Evolutionary conservation across 2,329 filamentous ascomycete species (phyloP).

Genomic region (Alternaria viburni): DNA sequence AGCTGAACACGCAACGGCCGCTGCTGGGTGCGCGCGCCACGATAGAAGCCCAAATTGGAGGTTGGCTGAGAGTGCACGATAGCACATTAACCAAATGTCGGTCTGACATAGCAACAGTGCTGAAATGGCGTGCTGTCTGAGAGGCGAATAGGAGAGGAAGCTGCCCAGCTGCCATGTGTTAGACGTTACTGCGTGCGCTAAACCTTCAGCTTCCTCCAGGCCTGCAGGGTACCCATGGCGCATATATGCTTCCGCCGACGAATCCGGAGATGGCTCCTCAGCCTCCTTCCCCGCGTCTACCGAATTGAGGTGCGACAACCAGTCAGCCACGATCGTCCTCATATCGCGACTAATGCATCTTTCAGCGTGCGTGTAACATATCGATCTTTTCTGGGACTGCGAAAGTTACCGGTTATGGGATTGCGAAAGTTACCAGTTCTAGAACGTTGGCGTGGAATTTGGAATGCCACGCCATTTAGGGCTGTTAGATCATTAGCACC

Average conservation of each 20-base stretch:
- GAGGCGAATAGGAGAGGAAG: not conserved
- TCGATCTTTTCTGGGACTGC: not conserved
- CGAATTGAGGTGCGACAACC: not conserved
- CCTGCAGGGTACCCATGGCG: not conserved
- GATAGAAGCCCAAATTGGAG: not conserved
- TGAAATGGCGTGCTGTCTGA: not conserved
- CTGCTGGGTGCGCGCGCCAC: not conserved
- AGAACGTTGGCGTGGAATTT: not conserved
- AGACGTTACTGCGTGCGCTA: not conserved
- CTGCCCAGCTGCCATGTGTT: not conserved
- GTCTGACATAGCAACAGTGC: not conserved
- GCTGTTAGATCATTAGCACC: not conserved
- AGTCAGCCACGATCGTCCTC: not conserved
- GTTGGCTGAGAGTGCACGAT: not conserved
- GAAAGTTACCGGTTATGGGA: not conserved
- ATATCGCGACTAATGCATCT: not conserved
- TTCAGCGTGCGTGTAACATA: not conserved
- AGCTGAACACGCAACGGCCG: not conserved
- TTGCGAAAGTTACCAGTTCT: not conserved
- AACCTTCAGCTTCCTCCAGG: not conserved
- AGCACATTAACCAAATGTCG: not conserved
- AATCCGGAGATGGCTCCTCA: not conserved
- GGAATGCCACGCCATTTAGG: not conserved
- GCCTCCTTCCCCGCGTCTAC: not conserved
- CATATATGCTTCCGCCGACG: not conserved